Percentiles rank a stretch among this genome's conserved stretches.
Evolutionary conservation across 768 basidiomycete species (phyloP).

Genomic region (Suillus sp.): DNA sequence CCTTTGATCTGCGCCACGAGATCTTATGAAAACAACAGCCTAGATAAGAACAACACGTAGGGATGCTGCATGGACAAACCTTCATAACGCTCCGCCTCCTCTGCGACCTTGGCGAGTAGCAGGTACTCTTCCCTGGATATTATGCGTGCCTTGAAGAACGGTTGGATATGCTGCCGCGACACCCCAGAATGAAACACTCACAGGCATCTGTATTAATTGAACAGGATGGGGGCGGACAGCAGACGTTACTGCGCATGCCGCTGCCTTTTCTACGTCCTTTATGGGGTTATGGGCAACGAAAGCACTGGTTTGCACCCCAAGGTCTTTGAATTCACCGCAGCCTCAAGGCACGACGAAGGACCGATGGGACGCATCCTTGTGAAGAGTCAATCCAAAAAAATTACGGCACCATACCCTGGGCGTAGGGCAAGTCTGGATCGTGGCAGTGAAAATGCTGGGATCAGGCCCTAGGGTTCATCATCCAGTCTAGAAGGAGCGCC

Average conservation of each 20-base stretch:
- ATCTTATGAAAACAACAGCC: conserved; percentile 45
- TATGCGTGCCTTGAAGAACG: conserved; percentile 31
- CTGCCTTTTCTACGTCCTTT: conserved; percentile 31
- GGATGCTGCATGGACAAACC: conserved; percentile 45
- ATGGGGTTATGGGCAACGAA: conserved; percentile 35
- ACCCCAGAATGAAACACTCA: conserved; percentile 20
- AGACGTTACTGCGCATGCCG: conserved; percentile 6
- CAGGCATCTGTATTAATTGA: conserved; percentile 26
- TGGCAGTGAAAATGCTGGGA: conserved; percentile 25
- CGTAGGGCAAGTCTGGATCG: conserved; percentile 26
- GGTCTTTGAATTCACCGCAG: conserved; percentile 16
- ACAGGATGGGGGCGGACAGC: conserved; percentile 1
- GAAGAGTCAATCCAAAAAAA: conserved; percentile 5
- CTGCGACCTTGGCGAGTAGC: conserved; percentile 78
- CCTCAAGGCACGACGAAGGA: conserved; percentile 18
- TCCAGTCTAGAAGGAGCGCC: conserved; percentile 10
- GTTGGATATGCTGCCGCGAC: conserved; percentile 9
- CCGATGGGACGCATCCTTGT: conserved; percentile 5
- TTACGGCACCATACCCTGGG: conserved; percentile 28
- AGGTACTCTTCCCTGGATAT: conserved; percentile 44
- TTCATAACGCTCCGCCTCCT: conserved; percentile 88
- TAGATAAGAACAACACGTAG: neutral
- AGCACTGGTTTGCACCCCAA: conserved; percentile 8
- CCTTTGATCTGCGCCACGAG: conserved; percentile 79
- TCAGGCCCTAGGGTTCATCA: conserved; percentile 34